Base-by-base conservation (phyloP, 2,329 filamentous ascomycete species). In the Penicillium capsulatum region DNA sequence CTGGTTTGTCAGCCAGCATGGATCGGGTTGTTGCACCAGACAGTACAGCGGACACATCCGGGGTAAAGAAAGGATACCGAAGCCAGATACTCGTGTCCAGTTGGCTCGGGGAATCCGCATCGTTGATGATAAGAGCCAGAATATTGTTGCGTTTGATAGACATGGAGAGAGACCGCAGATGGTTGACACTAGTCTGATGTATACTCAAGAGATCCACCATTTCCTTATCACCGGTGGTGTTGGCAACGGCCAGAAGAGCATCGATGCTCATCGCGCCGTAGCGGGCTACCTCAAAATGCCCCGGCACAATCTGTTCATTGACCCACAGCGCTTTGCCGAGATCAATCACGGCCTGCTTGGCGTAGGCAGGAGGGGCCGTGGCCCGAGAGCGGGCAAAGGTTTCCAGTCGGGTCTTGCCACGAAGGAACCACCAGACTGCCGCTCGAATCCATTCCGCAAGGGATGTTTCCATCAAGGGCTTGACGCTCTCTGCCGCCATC, bases 301-400 rank as follows among this genome's bases (percentile, higher is more conserved):
- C 53, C 7, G 70, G 64, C 15, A 68, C 51, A 26, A 71, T 61
- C 3, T 61, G 51, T 31, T 65, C 61, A 30, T 63, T 74, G n/a
- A 95, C 79, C 89, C 90, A 96, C 61, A 86, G 84, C 0, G 82
- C 76, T 62, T 95, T 96, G 16, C 86, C 83, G 35, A 96, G 71
- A 62, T 95, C 87, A 1, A 91, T 77, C 54, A 94, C 89, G 1
- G 87, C 83, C 64, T 95, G 90, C 42, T 85, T 81, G 11, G 61
- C 58, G 15, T 50, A 71, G 45, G 77, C 63, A 47, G 47, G 31
- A 35, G 50, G 36, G 69, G 61, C 3, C 61, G 60, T 47, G 64
- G 72, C 16, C 5, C 79, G 75, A 36, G 79, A 81, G 44, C 86
- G 76, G 32, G 94, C 81, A 27, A 83, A 73, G 9, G 69, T 65